These are phyloP conservation scores for Geotrichum australiense DNA, from an alignment of 1,139 yeast genomes.

Conservation along the genomic window DNA sequence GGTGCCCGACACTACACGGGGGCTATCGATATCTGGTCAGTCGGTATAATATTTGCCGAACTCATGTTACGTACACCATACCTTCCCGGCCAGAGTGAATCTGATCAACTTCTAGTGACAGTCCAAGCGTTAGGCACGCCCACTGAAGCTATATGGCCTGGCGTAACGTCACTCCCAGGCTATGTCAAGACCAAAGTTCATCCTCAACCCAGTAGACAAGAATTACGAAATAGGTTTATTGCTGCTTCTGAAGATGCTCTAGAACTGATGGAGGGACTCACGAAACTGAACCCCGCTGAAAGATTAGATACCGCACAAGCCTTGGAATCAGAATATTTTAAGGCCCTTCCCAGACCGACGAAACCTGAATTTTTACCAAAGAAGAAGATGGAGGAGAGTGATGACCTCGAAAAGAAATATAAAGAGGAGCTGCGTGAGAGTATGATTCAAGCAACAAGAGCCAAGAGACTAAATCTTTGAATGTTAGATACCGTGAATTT, in stretches of 20 bases:
- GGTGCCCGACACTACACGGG: constrained; percentile 86
- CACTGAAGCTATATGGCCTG: constrained; percentile 87
- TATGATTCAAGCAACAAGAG: constrained; percentile 25
- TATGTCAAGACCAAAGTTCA: constrained; percentile 46
- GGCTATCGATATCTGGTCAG: constrained; percentile 90
- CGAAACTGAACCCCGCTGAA: constrained; percentile 69
- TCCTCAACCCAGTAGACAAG: constrained; percentile 80
- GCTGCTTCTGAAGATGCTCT: constrained; percentile 89
- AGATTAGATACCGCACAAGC: constrained; percentile 66
- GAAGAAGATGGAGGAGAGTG: constrained; percentile 28
- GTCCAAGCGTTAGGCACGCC: constrained; percentile 96
- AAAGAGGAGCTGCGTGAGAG: constrained; percentile 23
- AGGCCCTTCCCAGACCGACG: constrained; percentile 71
- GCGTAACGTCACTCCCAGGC: constrained; percentile 69
- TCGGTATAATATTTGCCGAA: constrained; percentile 94
- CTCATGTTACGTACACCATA: constrained; percentile 92
- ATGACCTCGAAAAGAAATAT: constrained; percentile 22
- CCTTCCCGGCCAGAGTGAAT: constrained; percentile 84
- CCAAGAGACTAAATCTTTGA: constrained; percentile 13
- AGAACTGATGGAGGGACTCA: constrained; percentile 66
- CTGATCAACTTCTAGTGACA: constrained; percentile 84
- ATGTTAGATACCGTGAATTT: neutral
- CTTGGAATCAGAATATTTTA: constrained; percentile 59
- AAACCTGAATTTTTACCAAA: constrained; percentile 63
- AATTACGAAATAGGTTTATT: constrained; percentile 72